Evolutionary conservation across 2,329 filamentous ascomycete genomes (phyloP), one percentile per base, ranked within the genome.

Genomic region (Hypocrella siamensis): DNA sequence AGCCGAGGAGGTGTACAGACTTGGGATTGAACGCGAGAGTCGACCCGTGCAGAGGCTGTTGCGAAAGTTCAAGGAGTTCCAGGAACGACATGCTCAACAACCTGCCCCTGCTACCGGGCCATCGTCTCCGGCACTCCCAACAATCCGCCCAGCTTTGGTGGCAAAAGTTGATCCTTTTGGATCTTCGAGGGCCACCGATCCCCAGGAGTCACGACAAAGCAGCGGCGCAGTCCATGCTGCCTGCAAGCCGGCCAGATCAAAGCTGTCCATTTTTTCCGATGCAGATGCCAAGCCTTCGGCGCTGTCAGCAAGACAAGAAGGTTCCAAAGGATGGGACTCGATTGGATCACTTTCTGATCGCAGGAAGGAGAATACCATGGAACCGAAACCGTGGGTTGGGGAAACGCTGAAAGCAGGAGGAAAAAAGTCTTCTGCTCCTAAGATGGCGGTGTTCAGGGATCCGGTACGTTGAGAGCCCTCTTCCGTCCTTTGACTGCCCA

Each of bases 371-470:
- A 98, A 98, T 48, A 65, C 67, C 6, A 61, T 86, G 42, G 84
- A 88, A 50, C 74, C 86, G 9, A 86, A 79, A 49, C 84, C 88
- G 15, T 94, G 86, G 90, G 79, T 66, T 9, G 90, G 90, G 17
- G 85, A 96, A 61, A 94, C 81, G 26, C 58, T 98, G 43, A 83
- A 88, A 54, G 80, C 75, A 3, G 84, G 81, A 26, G 88, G 84
- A 45, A 90, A 83, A 61, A 82, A 83, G 59, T 72, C 65, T 27
- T 73, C 67, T 33, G 47, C 46, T 26, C 67, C 77, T 33, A 96
- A 94, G 65, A 79, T 98, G 75, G 65, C 78, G 48, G 72, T 98
- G 28, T 98, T 94, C 65, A 88, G 82, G 65, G 90, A 98, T 66
- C 66, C 80, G 80, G 90, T 98, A 79, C 46, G 54, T 46, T 41